phyloP scores from a whole-genome alignment of 106 monocot species.

The Dendrobium chrysotoxum region DNA sequence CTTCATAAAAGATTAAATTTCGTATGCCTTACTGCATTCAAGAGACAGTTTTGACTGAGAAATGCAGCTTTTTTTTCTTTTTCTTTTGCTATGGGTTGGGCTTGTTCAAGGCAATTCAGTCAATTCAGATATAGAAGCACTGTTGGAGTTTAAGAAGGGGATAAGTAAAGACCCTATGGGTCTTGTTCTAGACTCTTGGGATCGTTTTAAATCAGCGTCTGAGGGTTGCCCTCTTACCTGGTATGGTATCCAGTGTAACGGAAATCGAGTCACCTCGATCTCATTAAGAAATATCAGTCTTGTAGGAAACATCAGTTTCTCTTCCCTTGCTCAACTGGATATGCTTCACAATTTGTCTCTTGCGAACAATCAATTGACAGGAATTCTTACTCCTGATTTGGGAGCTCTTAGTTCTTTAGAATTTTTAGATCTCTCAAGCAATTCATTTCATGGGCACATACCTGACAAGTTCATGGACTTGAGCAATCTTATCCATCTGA shows the following conservation, averaged over 20 bases:
- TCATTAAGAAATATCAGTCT: constrained; percentile 32
- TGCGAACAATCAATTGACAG: constrained; percentile 46
- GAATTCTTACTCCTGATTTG: constrained; percentile 30
- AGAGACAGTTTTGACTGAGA: neutral
- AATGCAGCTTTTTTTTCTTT: constrained; percentile 39
- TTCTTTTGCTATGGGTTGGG: constrained; percentile 27
- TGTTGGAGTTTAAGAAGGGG: constrained; percentile 60
- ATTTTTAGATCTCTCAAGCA: constrained; percentile 45
- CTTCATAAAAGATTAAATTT: neutral
- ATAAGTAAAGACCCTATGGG: constrained; percentile 29
- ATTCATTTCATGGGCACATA: constrained; percentile 47
- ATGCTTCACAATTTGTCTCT: constrained; percentile 64
- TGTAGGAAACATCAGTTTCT: constrained; percentile 41
- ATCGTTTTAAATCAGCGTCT: constrained; percentile 11
- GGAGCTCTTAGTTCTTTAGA: constrained; percentile 29
- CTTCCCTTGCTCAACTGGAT: constrained; percentile 32
- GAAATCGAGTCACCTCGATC: constrained; percentile 37
- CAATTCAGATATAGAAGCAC: constrained; percentile 51
- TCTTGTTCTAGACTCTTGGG: constrained; percentile 43
- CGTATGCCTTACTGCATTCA: neutral
- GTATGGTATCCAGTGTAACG: constrained; percentile 55
- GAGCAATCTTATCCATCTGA: constrained; percentile 34
- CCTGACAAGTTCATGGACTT: constrained; percentile 40
- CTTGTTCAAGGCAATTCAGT: constrained; percentile 5
- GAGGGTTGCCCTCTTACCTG: constrained; percentile 51